Conservation (phyloP, 495 filamentous ascomycete genomes). For the Hapsidospora chrysogenum region DNA sequence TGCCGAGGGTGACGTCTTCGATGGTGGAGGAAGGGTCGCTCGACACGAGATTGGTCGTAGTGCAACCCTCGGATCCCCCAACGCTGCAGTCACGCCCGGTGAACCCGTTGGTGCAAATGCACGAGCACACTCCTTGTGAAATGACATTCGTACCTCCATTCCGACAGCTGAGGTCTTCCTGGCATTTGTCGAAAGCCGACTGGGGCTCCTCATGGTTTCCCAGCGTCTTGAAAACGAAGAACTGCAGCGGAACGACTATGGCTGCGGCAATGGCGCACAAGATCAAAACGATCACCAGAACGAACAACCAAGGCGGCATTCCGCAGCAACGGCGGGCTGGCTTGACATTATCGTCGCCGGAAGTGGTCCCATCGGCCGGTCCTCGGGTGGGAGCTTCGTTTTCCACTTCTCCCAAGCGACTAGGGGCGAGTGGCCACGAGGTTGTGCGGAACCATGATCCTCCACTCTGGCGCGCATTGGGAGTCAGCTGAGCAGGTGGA, state of each 20-base stretch:
- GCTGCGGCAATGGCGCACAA: slow-evolving; percentile 72
- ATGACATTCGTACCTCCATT: slow-evolving; percentile 71
- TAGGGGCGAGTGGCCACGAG: slow-evolving; percentile 24
- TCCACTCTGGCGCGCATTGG: slow-evolving; percentile 19
- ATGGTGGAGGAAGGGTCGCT: slow-evolving; percentile 23
- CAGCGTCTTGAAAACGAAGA: slow-evolving; percentile 51
- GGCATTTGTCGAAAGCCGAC: slow-evolving; percentile 29
- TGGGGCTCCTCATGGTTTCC: slow-evolving; percentile 11
- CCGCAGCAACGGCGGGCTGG: slow-evolving; percentile 50
- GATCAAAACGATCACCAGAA: slow-evolving; percentile 48
- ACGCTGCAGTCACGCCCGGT: slow-evolving; percentile 59
- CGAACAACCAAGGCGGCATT: slow-evolving; percentile 64
- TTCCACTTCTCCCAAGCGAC: slow-evolving; percentile 1
- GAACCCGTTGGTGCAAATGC: slow-evolving; percentile 75
- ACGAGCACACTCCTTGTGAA: slow-evolving; percentile 51
- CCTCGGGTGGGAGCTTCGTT: too few species aligned
- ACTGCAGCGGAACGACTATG: slow-evolving; percentile 68
- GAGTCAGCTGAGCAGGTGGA: slow-evolving; percentile 50
- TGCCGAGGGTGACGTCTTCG: slow-evolving; percentile 63
- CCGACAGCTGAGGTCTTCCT: slow-evolving; percentile 38
- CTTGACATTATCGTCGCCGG: too few species aligned
- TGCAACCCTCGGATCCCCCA: slow-evolving; percentile 47
- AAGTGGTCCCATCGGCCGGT: too few species aligned
- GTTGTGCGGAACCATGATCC: not conserved
- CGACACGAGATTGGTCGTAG: slow-evolving; percentile 39